A percentile compares a stretch with the other conserved stretches of the same genome.
These are phyloP conservation scores for Mycena chlorophos DNA, from an alignment of 768 basidiomycete genomes.

Conservation along the genomic window DNA sequence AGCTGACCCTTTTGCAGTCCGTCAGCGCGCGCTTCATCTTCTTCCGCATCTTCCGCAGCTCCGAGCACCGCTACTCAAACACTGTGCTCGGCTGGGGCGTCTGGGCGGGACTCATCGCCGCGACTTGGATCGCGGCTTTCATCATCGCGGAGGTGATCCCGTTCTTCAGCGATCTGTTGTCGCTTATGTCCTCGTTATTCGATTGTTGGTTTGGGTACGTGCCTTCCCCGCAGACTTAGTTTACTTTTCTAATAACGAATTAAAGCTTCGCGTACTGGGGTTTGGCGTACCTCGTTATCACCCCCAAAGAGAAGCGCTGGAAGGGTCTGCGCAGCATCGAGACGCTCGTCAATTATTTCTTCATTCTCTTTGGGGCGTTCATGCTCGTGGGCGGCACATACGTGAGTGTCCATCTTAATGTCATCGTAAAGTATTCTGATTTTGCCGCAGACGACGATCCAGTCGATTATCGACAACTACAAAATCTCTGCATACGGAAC, in stretches of 20 bases:
- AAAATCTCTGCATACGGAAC: slow-evolving; percentile 28
- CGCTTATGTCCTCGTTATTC: slow-evolving; percentile 37
- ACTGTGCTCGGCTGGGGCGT: slow-evolving; percentile 21
- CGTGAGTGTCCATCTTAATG: slow-evolving; percentile 20
- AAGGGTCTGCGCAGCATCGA: slow-evolving; percentile 28
- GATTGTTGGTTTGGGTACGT: slow-evolving; percentile 18
- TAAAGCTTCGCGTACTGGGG: slow-evolving; percentile 37
- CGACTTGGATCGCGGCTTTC: slow-evolving; percentile 28
- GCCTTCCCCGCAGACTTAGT: background rate
- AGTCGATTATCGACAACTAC: slow-evolving; percentile 38
- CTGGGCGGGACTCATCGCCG: slow-evolving; percentile 27
- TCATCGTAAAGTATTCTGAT: background rate
- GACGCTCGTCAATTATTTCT: slow-evolving; percentile 32
- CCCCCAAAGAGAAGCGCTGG: slow-evolving; percentile 31
- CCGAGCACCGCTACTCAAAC: slow-evolving; percentile 35
- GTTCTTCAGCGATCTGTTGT: slow-evolving; percentile 38
- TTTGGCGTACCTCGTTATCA: slow-evolving; percentile 34
- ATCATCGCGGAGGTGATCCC: slow-evolving; percentile 30
- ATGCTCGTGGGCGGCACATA: slow-evolving; percentile 35
- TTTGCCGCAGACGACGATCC: slow-evolving; percentile 21
- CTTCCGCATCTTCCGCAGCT: slow-evolving; percentile 43
- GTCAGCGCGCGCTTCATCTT: slow-evolving; percentile 47
- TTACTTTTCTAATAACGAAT: background rate
- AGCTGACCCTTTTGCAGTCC: slow-evolving; percentile 27
- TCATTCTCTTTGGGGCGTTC: slow-evolving; percentile 32